A percentile compares a stretch with the other conserved stretches of the same genome.
Evolutionary conservation across 192 early-diverging fungal species (phyloP).

Genomic region (Gryganskiella cystojenkinii): DNA sequence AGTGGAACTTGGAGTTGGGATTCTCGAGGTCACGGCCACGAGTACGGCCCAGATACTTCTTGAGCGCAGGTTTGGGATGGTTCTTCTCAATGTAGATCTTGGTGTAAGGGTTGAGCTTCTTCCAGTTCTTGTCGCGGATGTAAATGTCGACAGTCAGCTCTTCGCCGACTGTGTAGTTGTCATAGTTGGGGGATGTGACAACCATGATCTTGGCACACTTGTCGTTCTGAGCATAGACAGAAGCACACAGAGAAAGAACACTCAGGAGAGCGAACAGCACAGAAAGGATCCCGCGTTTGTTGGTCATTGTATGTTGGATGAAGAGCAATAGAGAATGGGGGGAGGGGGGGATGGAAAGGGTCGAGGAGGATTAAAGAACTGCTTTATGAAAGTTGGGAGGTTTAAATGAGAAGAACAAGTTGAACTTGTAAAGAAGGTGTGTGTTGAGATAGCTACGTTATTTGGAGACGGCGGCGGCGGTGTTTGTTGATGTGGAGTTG

Average conservation of each 20-base stretch:
- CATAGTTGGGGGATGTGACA: slow-evolving; percentile 2
- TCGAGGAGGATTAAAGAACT: not conserved
- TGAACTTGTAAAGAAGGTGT: no score
- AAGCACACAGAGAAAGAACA: no score
- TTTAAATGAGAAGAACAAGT: no score
- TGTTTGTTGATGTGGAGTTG: no score
- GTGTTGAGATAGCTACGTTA: no score
- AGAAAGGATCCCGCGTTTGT: no score
- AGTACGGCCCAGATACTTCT: not conserved
- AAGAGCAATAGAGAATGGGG: not conserved
- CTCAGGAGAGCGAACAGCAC: no score
- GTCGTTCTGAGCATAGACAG: no score
- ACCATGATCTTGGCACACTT: slow-evolving; percentile 12
- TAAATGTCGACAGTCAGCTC: not conserved
- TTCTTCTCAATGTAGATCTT: slow-evolving; percentile 1
- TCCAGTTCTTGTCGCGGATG: not conserved
- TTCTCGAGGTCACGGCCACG: not conserved
- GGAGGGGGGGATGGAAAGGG: not conserved
- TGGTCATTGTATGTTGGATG: not conserved
- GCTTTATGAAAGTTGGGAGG: not conserved
- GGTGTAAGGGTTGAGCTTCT: not conserved
- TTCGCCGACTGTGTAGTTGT: slow-evolving; percentile 3
- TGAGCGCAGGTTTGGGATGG: not conserved
- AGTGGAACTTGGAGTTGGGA: not conserved
- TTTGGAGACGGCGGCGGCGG: no score